phyloP scores from a whole-genome alignment of 192 early-diverging fungal species.

The Gryganskiella cystojenkinii region DNA sequence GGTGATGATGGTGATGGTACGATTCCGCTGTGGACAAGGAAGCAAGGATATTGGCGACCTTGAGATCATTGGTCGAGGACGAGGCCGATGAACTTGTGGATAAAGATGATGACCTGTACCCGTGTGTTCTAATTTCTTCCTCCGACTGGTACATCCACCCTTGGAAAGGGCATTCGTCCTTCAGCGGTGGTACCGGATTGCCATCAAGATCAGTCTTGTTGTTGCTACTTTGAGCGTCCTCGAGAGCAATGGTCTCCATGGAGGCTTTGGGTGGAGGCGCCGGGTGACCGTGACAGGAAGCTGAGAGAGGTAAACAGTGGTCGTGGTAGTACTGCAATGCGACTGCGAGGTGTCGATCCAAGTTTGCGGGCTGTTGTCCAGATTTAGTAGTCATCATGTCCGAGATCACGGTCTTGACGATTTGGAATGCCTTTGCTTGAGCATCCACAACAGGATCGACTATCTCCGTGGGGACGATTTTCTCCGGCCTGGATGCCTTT shows the following conservation, averaged over 20 bases:
- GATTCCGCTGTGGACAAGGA: neutral
- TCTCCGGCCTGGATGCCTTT: too few species aligned
- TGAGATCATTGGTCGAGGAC: slow-evolving; percentile 5
- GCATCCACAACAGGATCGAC: too few species aligned
- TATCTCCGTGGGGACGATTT: too few species aligned
- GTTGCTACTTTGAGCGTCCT: neutral
- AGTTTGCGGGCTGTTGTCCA: slow-evolving; percentile 19
- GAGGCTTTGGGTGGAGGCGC: neutral
- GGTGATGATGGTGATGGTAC: neutral
- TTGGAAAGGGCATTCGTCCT: slow-evolving; percentile 18
- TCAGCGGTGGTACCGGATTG: neutral
- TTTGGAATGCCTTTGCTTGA: neutral
- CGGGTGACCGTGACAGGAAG: too few species aligned
- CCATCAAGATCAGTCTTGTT: neutral
- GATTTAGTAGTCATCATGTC: slow-evolving; percentile 23
- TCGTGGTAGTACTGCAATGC: slow-evolving; percentile 40
- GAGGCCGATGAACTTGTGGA: neutral
- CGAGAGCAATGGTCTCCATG: neutral
- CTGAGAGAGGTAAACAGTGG: neutral
- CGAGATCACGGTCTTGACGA: slow-evolving; percentile 28
- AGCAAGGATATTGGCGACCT: neutral
- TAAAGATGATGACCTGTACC: neutral
- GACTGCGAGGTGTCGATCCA: slow-evolving; percentile 32
- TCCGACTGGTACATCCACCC: slow-evolving; percentile 41
- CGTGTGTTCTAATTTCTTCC: slow-evolving; percentile 8